Evolutionary conservation across 2,329 filamentous ascomycete genomes (phyloP), one percentile per base, ranked within the genome.

Genomic region (Fusarium multiceps): DNA sequence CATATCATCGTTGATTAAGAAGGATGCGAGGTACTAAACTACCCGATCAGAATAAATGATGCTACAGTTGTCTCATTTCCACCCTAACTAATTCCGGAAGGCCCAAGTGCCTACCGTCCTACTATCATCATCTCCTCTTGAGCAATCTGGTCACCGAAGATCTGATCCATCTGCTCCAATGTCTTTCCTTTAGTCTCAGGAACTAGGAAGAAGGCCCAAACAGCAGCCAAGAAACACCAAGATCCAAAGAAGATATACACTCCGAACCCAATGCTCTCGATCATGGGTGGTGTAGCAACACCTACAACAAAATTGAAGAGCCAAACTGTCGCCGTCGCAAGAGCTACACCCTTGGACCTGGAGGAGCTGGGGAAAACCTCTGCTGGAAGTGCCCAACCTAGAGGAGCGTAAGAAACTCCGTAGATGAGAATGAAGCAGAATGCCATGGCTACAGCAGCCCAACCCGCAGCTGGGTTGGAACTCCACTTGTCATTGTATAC

Each of bases 221-320:
- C 58, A 5, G 81, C 78, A 1, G 83, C 81, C 2, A 86, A 73
- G 1, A 83, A 69, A 62, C 85, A 87, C 68, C 87, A 87, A 9
- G 81, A 74, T 0, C 84, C 85, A 53, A 87, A 88, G 77, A 88
- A 88, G 11, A 86, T 77, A 59, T 87, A 88, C 0, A 82, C 81
- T 3, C 82, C 81, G 63, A 77, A 84, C 3, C 78, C 79, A 1
- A 84, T 86, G 42, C 84, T 82, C 55, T 86, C 77, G 8, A 88
- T 80, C 45, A 89, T 81, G 2, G 85, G 83, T 0, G 86, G 87
- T 0, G 85, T 87, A 18, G 86, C 83, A 21, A 88, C 80, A 10
- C 86, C 86, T 48, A 76, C 69, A 30, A 75, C 83, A 57, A 78
- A 79, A 62, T 77, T 78, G 7, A 71, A 73, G 8, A 82, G 57